phyloP scores from a whole-genome alignment of 371 early-diverging fungal genomes.

The Mortierella sp. region DNA sequence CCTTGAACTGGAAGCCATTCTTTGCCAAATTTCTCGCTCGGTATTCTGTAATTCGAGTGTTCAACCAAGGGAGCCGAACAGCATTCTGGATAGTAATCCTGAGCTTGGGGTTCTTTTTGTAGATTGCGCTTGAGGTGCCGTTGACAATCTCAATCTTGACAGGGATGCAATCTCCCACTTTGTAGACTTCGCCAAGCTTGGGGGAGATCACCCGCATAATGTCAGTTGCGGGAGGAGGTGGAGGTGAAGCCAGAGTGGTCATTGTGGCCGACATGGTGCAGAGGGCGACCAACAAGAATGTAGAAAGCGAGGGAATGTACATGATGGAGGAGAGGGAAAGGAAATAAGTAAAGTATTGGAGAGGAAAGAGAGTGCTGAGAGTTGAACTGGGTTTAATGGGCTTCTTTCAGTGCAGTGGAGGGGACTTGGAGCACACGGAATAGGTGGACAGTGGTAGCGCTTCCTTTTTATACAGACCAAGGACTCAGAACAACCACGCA shows the following conservation, averaged over 20 bases:
- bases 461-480: no score
- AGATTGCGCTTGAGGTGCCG: slow-evolving; percentile 12
- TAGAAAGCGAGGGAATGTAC: slow-evolving; percentile 22
- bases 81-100: slow-evolving; percentile 22
- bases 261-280: slow-evolving; percentile 17
- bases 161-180: slow-evolving; percentile 16
- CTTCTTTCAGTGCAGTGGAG: no score
- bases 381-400: no score
- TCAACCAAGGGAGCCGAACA: neutral
- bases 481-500: no score
- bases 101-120: slow-evolving; percentile 23
- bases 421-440: no score
- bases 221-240: slow-evolving; percentile 10
- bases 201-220: slow-evolving; percentile 16
- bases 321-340: slow-evolving; percentile 1
- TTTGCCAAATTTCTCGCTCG: slow-evolving; percentile 8
- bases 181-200: slow-evolving; percentile 1
- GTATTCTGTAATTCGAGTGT: no score
- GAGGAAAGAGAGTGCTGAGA: no score
- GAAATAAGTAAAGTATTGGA: no score
- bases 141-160: slow-evolving; percentile 16
- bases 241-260: slow-evolving; percentile 5
- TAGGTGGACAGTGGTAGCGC: no score
- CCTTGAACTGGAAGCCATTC: slow-evolving; percentile 22
- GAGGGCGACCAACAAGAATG: slow-evolving; percentile 20